Conservation (phyloP, 331 rosid genomes). For the Malus hybrid region DNA sequence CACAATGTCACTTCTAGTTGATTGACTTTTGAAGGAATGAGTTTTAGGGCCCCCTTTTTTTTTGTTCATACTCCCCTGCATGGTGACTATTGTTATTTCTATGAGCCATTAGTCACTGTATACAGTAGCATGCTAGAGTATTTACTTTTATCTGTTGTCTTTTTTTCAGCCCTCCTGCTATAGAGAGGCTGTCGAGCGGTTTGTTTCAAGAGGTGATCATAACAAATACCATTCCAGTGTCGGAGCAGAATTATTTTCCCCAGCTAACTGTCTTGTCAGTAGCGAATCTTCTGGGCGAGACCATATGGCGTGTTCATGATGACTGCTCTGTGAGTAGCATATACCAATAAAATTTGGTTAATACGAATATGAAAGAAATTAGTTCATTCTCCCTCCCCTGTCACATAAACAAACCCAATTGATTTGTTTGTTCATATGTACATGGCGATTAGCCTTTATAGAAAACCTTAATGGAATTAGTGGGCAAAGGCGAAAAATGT, state of each 20-base stretch:
- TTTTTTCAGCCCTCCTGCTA: slow-evolving; percentile 86
- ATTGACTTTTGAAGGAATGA: not conserved
- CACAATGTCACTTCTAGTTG: not conserved
- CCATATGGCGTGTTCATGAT: slow-evolving; percentile 95
- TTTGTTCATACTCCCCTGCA: not conserved
- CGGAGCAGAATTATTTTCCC: slow-evolving; percentile 82
- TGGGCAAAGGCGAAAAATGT: not conserved
- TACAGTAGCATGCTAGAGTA: not conserved
- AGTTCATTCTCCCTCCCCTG: slow-evolving; percentile 6
- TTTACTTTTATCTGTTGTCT: slow-evolving; percentile 3
- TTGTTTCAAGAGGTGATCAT: slow-evolving; percentile 93
- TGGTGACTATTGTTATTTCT: not conserved
- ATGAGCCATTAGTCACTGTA: not conserved
- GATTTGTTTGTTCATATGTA: not conserved
- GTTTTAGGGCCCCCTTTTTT: not conserved
- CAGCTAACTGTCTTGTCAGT: slow-evolving; percentile 82
- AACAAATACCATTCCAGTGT: slow-evolving; percentile 81
- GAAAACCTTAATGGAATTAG: not conserved
- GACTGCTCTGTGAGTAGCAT: slow-evolving; percentile 95
- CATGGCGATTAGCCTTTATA: not conserved
- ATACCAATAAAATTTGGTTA: slow-evolving; percentile 34
- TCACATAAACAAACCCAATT: not conserved
- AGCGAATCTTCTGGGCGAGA: slow-evolving; percentile 92
- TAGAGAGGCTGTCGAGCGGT: slow-evolving; percentile 78
- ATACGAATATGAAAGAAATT: not conserved